These are phyloP conservation scores for Yamadazyma akitaensis DNA, from an alignment of 805 yeast genomes.

Conservation along the genomic window DNA sequence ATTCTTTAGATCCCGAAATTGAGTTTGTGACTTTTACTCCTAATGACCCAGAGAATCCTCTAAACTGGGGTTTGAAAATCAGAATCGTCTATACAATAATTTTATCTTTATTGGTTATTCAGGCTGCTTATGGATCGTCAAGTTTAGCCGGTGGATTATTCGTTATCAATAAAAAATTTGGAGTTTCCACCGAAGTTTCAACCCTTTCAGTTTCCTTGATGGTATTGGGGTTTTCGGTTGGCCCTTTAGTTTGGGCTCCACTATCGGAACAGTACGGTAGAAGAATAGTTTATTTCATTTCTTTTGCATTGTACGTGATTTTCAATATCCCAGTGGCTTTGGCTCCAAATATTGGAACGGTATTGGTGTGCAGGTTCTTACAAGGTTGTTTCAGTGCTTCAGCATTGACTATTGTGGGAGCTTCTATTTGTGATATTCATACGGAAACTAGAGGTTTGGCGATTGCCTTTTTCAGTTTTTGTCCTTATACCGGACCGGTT, in stretches of 20 bases:
- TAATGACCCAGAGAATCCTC: constrained; percentile 86
- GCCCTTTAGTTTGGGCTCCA: constrained; percentile 90
- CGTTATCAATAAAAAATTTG: constrained; percentile 60
- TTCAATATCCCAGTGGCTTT: constrained; percentile 87
- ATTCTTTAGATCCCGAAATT: constrained; percentile 54
- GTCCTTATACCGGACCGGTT: constrained; percentile 92
- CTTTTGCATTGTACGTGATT: constrained; percentile 68
- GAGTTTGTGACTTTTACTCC: constrained; percentile 81
- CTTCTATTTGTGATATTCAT: constrained; percentile 87
- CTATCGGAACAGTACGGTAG: constrained; percentile 83
- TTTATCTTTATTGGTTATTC: constrained; percentile 69
- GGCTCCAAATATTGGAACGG: constrained; percentile 76
- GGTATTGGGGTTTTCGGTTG: constrained; percentile 86
- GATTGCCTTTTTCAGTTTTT: constrained; percentile 86
- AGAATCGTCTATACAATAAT: constrained; percentile 69
- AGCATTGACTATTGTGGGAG: constrained; percentile 84
- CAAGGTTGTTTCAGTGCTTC: constrained; percentile 86
- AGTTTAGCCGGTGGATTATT: constrained; percentile 83
- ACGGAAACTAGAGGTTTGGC: constrained; percentile 80
- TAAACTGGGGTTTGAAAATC: constrained; percentile 63
- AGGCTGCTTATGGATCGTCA: constrained; percentile 92
- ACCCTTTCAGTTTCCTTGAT: constrained; percentile 76
- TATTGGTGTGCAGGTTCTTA: constrained; percentile 77
- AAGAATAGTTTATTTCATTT: constrained; percentile 74
- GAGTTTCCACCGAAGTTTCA: constrained; percentile 76